phyloP scores from a whole-genome alignment of 2,329 filamentous ascomycete species.

The Alternaria triticina region DNA sequence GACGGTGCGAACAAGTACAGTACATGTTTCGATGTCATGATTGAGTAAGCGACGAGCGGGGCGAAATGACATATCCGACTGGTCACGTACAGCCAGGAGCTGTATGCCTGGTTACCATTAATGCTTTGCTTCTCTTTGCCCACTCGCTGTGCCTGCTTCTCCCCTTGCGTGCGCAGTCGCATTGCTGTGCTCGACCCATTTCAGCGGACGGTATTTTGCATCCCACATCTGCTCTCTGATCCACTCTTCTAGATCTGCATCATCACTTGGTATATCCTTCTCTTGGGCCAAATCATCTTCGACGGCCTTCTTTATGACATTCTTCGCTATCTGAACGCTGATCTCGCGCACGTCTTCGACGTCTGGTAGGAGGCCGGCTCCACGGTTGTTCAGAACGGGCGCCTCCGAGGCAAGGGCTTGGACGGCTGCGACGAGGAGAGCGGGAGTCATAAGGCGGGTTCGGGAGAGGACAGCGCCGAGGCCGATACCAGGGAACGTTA shows the following conservation, averaged over 20 bases:
- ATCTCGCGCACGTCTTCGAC: constrained; percentile 76
- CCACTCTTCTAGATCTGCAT: constrained; percentile 70
- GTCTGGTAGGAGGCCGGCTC: constrained; percentile 73
- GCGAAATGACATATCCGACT: not conserved
- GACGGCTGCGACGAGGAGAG: constrained; percentile 82
- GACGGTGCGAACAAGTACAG: constrained; percentile 21
- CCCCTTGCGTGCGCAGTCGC: constrained; percentile 67
- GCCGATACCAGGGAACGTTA: constrained; percentile 85
- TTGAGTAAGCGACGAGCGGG: constrained; percentile 4
- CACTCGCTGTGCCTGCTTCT: constrained; percentile 55
- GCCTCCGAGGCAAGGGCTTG: constrained; percentile 73
- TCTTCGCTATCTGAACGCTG: constrained; percentile 77
- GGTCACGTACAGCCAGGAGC: not conserved
- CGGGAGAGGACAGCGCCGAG: constrained; percentile 78
- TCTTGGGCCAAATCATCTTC: constrained; percentile 72
- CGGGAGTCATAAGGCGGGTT: constrained; percentile 70
- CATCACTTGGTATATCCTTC: constrained; percentile 66
- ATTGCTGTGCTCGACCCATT: constrained; percentile 58
- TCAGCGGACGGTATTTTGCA: constrained; percentile 69
- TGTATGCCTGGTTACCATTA: not conserved
- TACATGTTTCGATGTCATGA: constrained; percentile 37
- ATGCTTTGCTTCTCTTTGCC: constrained; percentile 28
- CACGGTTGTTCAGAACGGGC: constrained; percentile 70
- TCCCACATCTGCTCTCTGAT: constrained; percentile 83
- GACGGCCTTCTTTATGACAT: constrained; percentile 74